Evolutionary conservation across 2,329 filamentous ascomycete species (phyloP), one percentile per base, ranked within the genome.

Genomic region (Aschersonia sp.): DNA sequence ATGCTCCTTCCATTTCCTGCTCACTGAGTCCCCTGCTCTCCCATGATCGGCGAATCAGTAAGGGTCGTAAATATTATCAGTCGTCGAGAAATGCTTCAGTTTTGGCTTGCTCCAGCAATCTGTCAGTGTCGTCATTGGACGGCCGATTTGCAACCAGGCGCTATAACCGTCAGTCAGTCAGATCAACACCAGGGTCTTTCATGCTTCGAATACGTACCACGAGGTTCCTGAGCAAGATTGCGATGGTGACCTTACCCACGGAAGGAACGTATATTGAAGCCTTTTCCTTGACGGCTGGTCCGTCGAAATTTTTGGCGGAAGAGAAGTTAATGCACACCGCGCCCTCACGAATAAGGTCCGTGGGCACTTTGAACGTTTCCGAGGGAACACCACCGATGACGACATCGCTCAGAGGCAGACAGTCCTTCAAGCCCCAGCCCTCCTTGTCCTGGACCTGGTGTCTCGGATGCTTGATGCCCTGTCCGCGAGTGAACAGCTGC

Each of bases 291-390:
- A 97, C 81, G 44, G 85, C 84, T 0, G 84, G 81, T 1, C 74
- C 75, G 51, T 83, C 82, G 66, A 97, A 97, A 68, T 98, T 97
- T 71, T 89, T 87, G 66, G 85, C 87, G 46, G 87, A 95, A 6
- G 88, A 94, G 64, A 98, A 97, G 68, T 98, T 98, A 70, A 98
- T 89, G 73, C 92, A 98, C n/a, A 95, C 87, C 32, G 87, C 89
- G 44, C 92, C 92, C 48, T 95, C 86, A 44, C 87, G 79, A 58
- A 98, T 73, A 52, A 92, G 70, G 46, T 86, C 77, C 4, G 83
- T 84, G 5, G 89, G 86, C 30, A 98, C 84, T 71, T 97, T 95
- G 76, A 84, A 98, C 51, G 74, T 77, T 53, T 95, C 84, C 30
- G 81, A 79, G 0, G 92, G 92, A 2, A 98, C 92, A 54, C 92